Conservation (phyloP, 2,329 filamentous ascomycete species). For the Neofusicoccum ribis region DNA sequence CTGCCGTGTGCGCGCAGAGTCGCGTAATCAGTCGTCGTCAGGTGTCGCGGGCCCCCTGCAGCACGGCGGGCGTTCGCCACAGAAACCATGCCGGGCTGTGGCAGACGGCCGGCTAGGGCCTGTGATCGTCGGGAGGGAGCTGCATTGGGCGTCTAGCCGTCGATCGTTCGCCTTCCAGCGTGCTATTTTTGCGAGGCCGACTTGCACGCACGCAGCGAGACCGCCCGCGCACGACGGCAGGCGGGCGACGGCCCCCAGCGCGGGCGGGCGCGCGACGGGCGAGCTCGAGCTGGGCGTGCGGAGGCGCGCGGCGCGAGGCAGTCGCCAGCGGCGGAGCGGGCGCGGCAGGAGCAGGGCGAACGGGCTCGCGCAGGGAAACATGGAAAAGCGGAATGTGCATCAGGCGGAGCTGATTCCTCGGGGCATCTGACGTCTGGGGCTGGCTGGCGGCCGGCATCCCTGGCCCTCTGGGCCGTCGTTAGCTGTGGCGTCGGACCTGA, state of each 20-base stretch:
- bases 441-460: neutral
- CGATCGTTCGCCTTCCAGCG: neutral
- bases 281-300: too few relatives aligned
- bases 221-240: neutral
- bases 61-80: slow-evolving; percentile 12
- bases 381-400: slow-evolving; percentile 6
- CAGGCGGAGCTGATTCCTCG: neutral
- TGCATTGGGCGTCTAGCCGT: slow-evolving; percentile 12
- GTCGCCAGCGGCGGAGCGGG: too few relatives aligned
- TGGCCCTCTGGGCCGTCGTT: neutral
- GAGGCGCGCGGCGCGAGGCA: too few relatives aligned
- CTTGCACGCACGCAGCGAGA: neutral
- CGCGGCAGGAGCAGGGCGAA: neutral
- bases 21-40: slow-evolving; percentile 14
- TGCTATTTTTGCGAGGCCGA: slow-evolving; percentile 14
- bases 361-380: neutral
- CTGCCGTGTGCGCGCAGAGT: slow-evolving; percentile 7
- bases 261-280: too few relatives aligned
- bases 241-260: too few relatives aligned
- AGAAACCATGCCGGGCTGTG: neutral
- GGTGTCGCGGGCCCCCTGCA: neutral
- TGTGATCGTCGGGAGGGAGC: slow-evolving; percentile 5
- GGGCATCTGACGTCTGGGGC: slow-evolving; percentile 9
- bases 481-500: slow-evolving; percentile 4
- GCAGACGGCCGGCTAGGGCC: neutral